Conservation (phyloP, 2,329 filamentous ascomycete genomes). For the Salinomyces thailandicus region DNA sequence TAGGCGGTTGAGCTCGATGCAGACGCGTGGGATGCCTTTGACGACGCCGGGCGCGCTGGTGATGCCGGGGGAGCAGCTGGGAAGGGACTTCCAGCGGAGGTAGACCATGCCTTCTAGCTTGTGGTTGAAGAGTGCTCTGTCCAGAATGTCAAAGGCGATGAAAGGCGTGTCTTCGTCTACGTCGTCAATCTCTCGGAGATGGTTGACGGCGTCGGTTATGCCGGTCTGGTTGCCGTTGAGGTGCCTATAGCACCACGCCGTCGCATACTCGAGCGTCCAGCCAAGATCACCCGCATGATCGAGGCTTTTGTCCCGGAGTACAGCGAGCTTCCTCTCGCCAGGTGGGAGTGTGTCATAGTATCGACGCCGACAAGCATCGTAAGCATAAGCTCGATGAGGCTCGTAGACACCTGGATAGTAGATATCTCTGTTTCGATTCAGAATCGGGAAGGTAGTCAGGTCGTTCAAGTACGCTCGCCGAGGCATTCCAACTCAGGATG, state of each 20-base stretch:
- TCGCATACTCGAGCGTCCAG: conserved; percentile 34
- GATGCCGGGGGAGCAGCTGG: conserved; percentile 22
- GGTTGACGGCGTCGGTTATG: conserved; percentile 19
- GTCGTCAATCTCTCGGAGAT: conserved; percentile 15
- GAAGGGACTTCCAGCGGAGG: conserved; percentile 22
- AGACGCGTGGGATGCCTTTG: conserved; percentile 23
- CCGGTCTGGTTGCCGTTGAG: conserved; percentile 19
- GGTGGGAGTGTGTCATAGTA: background rate
- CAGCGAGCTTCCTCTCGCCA: conserved; percentile 5
- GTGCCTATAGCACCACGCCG: conserved; percentile 29
- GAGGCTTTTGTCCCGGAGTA: conserved; percentile 14
- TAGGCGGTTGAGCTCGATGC: conserved; percentile 24
- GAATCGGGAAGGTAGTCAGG: conserved; percentile 9
- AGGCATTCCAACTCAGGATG: conserved; percentile 5
- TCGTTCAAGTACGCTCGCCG: conserved; percentile 7
- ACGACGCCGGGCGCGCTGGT: conserved; percentile 27
- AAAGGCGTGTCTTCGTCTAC: conserved; percentile 21
- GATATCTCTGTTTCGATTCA: conserved; percentile 9
- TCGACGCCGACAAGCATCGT: background rate
- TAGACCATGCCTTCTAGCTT: conserved; percentile 30
- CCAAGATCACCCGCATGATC: conserved; percentile 22
- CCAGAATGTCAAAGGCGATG: conserved; percentile 28
- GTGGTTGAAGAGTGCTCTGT: conserved; percentile 28
- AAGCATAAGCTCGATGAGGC: conserved; percentile 1
- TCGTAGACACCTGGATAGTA: conserved; percentile 7